Conservation (phyloP, 2,329 filamentous ascomycete species). For the Coniochaeta hoffmannii region DNA sequence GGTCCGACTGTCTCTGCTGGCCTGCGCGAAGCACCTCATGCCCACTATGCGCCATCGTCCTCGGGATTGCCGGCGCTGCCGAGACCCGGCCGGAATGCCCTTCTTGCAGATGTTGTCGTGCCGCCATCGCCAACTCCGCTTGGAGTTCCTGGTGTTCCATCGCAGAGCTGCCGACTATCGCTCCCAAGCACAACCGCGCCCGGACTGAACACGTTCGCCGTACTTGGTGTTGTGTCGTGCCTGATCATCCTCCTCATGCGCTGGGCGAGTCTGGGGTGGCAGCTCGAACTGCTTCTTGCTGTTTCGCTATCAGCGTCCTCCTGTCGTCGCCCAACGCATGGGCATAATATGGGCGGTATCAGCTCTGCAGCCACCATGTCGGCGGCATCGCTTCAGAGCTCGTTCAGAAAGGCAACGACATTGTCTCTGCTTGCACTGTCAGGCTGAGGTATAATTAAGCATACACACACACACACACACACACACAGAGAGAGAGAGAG, state of each 20-base stretch:
- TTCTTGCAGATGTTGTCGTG: background rate
- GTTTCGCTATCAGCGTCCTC: background rate
- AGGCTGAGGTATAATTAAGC: too few species aligned
- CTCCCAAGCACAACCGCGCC: background rate
- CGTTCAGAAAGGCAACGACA: background rate
- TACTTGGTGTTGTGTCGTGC: conserved; percentile 19
- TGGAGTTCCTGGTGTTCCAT: too few species aligned
- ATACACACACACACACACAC: too few species aligned
- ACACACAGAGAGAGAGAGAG: too few species aligned
- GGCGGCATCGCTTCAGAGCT: background rate
- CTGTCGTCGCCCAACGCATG: background rate
- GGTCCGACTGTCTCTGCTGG: background rate
- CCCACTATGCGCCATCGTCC: background rate
- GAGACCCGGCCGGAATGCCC: background rate
- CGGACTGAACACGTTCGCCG: conserved; percentile 13
- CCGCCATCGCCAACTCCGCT: background rate
- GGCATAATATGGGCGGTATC: background rate
- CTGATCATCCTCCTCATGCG: conserved; percentile 11
- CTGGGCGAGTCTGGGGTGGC: conserved; percentile 6
- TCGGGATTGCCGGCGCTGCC: background rate
- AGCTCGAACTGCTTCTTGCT: conserved; percentile 6
- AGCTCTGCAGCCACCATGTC: background rate
- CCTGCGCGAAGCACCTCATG: background rate
- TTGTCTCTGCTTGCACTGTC: too few species aligned
- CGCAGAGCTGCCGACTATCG: background rate